Conservation (phyloP, 257 asterid genomes). For the Lycium ferocissimum region DNA sequence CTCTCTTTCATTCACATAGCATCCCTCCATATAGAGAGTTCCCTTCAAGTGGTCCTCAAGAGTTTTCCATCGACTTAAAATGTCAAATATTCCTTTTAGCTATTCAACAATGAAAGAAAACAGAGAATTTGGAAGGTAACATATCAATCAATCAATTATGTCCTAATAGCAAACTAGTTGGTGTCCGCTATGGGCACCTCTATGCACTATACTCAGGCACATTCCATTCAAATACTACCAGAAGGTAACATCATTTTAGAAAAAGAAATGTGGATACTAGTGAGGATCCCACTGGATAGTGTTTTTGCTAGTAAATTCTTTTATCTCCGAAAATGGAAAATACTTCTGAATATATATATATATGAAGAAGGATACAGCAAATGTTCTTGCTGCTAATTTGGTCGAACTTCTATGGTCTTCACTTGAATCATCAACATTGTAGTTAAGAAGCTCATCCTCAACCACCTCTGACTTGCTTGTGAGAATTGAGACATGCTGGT, state of each 20-base stretch:
- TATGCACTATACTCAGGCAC: neutral
- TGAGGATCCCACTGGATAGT: neutral
- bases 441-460: constrained; percentile 66
- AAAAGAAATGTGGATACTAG: neutral
- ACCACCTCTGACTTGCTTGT: constrained; percentile 62
- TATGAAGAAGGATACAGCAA: constrained; percentile 69
- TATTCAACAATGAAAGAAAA: constrained; percentile 55
- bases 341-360: neutral
- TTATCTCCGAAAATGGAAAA: neutral
- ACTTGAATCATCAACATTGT: constrained; percentile 44
- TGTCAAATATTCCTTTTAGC: constrained; percentile 59
- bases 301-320: neutral
- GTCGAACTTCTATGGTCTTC: constrained; percentile 41
- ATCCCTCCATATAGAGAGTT: constrained; percentile 39
- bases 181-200: neutral
- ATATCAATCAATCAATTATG: constrained; percentile 15
- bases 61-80: constrained; percentile 63
- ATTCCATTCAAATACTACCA: neutral
- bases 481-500: constrained; percentile 60
- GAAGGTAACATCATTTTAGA: neutral
- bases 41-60: constrained; percentile 49
- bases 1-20: constrained; percentile 56
- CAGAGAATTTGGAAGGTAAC: constrained; percentile 26
- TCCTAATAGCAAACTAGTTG: neutral
- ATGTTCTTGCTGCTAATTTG: constrained; percentile 44